A percentile compares a stretch with the other conserved stretches of the same genome.
phyloP scores from a whole-genome alignment of 106 monocot species.

The Dendrobium nobile region DNA sequence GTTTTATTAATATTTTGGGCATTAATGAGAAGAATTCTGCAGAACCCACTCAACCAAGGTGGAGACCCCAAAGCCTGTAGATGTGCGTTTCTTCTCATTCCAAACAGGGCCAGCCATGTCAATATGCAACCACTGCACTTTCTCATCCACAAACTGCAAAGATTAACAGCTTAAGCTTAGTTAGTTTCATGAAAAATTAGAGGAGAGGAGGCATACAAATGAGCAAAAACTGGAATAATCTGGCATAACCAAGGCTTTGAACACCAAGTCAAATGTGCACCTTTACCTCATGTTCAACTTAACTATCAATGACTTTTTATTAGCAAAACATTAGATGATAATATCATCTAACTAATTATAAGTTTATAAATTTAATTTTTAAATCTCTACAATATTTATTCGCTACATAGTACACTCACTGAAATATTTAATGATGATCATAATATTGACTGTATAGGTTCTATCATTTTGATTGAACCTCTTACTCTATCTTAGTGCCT shows the following conservation, averaged over 20 bases:
- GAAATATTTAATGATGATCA: not conserved
- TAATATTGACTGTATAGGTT: not conserved
- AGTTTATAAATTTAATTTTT: no score
- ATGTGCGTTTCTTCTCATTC: slow-evolving; percentile 79
- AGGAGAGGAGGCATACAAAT: no score
- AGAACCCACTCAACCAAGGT: slow-evolving; percentile 91
- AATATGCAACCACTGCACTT: slow-evolving; percentile 94
- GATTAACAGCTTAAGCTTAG: not conserved
- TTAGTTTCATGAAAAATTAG: no score
- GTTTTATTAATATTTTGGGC: no score
- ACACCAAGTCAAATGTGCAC: no score
- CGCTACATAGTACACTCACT: not conserved
- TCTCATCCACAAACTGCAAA: slow-evolving; percentile 94
- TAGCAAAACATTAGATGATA: no score
- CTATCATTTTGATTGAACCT: not conserved
- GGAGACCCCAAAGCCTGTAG: slow-evolving; percentile 81
- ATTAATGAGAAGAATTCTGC: slow-evolving; percentile 48
- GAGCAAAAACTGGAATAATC: no score
- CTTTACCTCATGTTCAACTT: no score
- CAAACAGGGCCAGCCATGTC: slow-evolving; percentile 98
- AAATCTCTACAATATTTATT: no score
- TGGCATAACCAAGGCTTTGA: no score
- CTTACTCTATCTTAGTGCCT: not conserved
- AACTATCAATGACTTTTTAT: no score
- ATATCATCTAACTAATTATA: no score